These are phyloP conservation scores for Linnemannia schmuckeri DNA, from an alignment of 192 early-diverging fungal genomes.

Conservation along the genomic window DNA sequence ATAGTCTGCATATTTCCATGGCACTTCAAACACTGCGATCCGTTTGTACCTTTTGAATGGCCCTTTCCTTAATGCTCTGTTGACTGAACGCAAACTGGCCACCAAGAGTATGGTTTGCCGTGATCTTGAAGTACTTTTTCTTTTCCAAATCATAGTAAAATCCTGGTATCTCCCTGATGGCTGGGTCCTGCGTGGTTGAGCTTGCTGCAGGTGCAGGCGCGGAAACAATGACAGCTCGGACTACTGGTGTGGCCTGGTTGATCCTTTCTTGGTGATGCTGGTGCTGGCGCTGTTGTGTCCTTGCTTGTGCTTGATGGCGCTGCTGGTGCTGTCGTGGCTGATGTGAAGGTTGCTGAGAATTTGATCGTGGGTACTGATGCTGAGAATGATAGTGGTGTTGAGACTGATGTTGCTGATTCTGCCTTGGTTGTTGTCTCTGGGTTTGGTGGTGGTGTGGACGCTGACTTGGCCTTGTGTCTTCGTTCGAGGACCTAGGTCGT, in stretches of 20 bases:
- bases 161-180: conserved; percentile 37
- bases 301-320: background rate
- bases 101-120: conserved; percentile 29
- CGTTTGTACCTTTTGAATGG: conserved; percentile 18
- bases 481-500: background rate
- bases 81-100: conserved; percentile 42
- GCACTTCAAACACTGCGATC: background rate
- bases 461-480: background rate
- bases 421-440: background rate
- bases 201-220: background rate
- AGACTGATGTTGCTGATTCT: background rate
- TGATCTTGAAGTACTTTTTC: conserved; percentile 56
- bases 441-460: background rate
- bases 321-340: background rate
- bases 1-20: background rate
- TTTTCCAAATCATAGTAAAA: conserved; percentile 51
- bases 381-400: background rate
- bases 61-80: conserved; percentile 41
- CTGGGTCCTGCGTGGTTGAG: background rate
- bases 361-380: background rate
- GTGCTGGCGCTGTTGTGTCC: background rate
- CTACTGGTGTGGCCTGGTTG: background rate
- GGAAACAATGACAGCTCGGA: background rate
- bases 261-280: background rate
- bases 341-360: background rate